phyloP scores from a whole-genome alignment of 164 flowering plant species.

The Vitis amurensis region DNA sequence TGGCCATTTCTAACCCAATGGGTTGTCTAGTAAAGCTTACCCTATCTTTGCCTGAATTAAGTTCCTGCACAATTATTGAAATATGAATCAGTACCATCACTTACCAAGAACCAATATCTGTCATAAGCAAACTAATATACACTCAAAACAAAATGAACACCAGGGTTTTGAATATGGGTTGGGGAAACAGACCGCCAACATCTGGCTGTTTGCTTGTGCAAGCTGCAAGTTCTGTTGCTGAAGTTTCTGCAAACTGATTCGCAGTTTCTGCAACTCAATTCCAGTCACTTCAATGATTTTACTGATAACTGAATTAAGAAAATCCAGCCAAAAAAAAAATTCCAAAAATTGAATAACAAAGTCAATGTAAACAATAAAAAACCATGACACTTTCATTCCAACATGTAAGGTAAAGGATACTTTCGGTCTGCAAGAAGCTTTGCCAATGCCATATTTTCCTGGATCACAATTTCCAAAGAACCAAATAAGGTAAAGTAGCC shows the following conservation, averaged over 20 bases:
- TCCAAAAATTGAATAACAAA: neutral
- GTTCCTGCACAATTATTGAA: slow-evolving; percentile 52
- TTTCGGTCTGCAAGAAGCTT: slow-evolving; percentile 52
- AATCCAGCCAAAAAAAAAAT: slow-evolving; percentile 1
- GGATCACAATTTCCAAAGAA: slow-evolving; percentile 13
- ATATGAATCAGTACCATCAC: neutral
- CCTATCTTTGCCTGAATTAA: slow-evolving; percentile 62
- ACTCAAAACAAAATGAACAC: neutral
- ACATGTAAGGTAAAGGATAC: slow-evolving; percentile 32
- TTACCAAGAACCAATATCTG: slow-evolving; percentile 2
- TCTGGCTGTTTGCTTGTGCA: slow-evolving; percentile 60
- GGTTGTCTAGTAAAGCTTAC: slow-evolving; percentile 24
- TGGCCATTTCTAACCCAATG: too few species aligned
- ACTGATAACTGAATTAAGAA: slow-evolving; percentile 32
- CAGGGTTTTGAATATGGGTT: too few species aligned
- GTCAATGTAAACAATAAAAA: neutral
- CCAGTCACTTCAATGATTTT: slow-evolving; percentile 53
- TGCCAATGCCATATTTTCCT: slow-evolving; percentile 54
- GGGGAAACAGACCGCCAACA: slow-evolving; percentile 42
- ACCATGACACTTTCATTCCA: neutral
- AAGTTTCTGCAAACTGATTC: slow-evolving; percentile 42
- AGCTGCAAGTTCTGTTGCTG: slow-evolving; percentile 63
- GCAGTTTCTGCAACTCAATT: slow-evolving; percentile 47
- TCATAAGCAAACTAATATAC: neutral
- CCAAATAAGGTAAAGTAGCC: neutral